Conservation (phyloP, 805 yeast species). For the Candida adriatica region DNA sequence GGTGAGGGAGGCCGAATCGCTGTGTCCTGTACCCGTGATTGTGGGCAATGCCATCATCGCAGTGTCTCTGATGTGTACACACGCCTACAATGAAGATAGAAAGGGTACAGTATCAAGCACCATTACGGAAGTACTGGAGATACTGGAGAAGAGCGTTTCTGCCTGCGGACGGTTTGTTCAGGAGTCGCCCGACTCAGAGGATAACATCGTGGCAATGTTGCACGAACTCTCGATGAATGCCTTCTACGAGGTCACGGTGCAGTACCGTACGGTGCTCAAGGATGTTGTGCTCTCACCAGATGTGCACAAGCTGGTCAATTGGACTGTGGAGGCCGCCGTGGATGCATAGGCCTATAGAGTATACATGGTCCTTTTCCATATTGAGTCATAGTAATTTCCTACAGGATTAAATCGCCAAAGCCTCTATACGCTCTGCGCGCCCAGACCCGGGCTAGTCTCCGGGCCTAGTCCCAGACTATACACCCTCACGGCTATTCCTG, state of each 20-base stretch:
- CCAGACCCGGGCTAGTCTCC: no score
- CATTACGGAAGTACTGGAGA: conserved; percentile 51
- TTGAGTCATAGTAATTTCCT: no score
- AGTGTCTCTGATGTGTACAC: conserved; percentile 48
- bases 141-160: conserved; percentile 55
- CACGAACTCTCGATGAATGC: conserved; percentile 61
- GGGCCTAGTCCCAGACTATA: no score
- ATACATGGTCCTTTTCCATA: no score
- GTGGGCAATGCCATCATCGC: conserved; percentile 61
- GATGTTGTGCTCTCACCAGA: conserved; percentile 58
- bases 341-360: no score
- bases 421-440: no score
- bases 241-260: conserved; percentile 57
- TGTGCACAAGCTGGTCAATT: conserved; percentile 61
- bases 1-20: conserved; percentile 45
- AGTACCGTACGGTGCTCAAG: conserved; percentile 55
- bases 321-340: conserved; percentile 62
- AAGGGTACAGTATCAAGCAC: conserved; percentile 44
- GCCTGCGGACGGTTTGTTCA: conserved; percentile 41
- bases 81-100: conserved; percentile 60
- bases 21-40: conserved; percentile 58
- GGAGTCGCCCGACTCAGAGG: conserved; percentile 24
- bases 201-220: conserved; percentile 44
- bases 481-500: conserved; percentile 15
- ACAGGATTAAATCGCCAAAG: no score